Conservation (phyloP, 2,329 filamentous ascomycete genomes). For the Nannizzia gypsea region DNA sequence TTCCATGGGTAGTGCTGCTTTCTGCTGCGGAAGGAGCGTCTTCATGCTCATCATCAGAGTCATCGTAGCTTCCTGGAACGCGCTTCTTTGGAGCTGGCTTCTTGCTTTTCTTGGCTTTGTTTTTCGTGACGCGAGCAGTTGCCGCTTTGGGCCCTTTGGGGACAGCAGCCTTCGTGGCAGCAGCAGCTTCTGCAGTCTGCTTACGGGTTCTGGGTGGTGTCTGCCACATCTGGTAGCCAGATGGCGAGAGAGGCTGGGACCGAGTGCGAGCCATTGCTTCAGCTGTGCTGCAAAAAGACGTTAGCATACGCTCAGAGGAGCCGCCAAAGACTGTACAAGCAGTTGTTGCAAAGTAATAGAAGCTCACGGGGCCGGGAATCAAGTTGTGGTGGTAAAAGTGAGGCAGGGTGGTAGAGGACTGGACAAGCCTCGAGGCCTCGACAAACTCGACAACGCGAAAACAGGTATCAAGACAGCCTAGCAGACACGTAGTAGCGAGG, state of each 20-base stretch:
- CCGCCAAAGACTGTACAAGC: background rate
- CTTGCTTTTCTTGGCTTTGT: background rate
- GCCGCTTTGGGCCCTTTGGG: background rate
- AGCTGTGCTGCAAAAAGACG: background rate
- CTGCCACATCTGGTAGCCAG: conserved; percentile 25
- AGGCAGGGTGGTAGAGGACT: background rate
- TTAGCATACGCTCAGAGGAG: background rate
- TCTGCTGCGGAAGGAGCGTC: background rate
- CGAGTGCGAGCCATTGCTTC: conserved; percentile 2
- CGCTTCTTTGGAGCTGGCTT: conserved; percentile 3
- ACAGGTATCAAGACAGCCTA: background rate
- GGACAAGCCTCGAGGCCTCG: background rate
- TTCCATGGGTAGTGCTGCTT: background rate
- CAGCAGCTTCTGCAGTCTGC: conserved; percentile 11
- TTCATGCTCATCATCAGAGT: background rate
- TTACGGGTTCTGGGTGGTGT: conserved; percentile 11
- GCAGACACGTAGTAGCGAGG: background rate
- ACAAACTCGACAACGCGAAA: background rate
- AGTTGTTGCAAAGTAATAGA: background rate
- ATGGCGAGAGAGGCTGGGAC: conserved; percentile 23
- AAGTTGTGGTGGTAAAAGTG: background rate
- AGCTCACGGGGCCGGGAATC: background rate
- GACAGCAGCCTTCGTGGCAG: background rate
- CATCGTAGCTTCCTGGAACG: background rate
- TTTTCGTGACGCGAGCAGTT: conserved; percentile 5